A percentile compares a stretch with the other conserved stretches of the same genome.
phyloP scores from a whole-genome alignment of 2,329 filamentous ascomycete species.

The Sclerotinia nivalis region DNA sequence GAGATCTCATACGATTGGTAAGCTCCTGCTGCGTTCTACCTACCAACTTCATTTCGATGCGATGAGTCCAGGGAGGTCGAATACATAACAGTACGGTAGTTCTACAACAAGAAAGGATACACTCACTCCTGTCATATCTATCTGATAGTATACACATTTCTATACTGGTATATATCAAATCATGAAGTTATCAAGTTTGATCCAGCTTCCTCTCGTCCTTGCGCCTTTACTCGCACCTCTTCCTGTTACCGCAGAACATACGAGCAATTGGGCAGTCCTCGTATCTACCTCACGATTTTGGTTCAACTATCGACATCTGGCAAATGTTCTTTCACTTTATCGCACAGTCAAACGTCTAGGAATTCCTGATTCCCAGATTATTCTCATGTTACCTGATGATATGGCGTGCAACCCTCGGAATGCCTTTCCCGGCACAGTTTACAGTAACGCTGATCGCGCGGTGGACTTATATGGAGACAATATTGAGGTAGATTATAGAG shows the following conservation, averaged over 20 bases:
- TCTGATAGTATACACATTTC: not conserved
- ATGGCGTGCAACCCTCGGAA: slow-evolving; percentile 99
- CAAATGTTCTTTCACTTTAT: slow-evolving; percentile 96
- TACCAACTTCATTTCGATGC: too few species aligned
- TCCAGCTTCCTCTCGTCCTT: slow-evolving; percentile 48
- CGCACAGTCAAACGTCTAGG: slow-evolving; percentile 96
- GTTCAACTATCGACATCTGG: slow-evolving; percentile 99
- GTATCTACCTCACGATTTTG: slow-evolving; percentile 98
- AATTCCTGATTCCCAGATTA: slow-evolving; percentile 98
- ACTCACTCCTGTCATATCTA: not conserved
- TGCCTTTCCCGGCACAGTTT: slow-evolving; percentile 94
- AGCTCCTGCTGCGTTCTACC: not conserved
- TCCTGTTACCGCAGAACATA: slow-evolving; percentile 67
- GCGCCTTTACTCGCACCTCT: slow-evolving; percentile 49
- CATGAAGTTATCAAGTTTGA: slow-evolving; percentile 54
- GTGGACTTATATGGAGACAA: slow-evolving; percentile 98
- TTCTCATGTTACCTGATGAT: slow-evolving; percentile 99
- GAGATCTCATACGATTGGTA: not conserved
- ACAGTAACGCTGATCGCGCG: slow-evolving; percentile 95
- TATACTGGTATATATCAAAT: not conserved
- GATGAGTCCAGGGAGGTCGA: not conserved
- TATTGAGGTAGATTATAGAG: slow-evolving; percentile 97
- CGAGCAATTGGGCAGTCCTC: slow-evolving; percentile 98
- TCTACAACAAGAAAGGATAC: not conserved
- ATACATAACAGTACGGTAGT: not conserved